Evolutionary conservation across 345 rosid genomes (phyloP).

Genomic region (Sisymbrium irio): DNA sequence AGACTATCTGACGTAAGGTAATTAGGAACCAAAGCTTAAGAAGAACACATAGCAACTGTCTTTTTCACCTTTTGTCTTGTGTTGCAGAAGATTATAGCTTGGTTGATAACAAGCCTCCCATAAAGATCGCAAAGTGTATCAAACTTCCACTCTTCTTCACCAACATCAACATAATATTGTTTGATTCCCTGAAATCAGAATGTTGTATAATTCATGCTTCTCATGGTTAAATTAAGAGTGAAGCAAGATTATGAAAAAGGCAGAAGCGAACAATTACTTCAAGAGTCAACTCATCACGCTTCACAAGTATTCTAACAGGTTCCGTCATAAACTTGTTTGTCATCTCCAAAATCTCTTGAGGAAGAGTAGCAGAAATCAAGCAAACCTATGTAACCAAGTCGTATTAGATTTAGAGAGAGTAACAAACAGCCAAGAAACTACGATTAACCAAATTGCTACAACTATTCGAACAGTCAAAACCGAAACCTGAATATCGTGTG

Average conservation of each 20-base stretch:
- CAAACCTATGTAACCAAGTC: slow-evolving; percentile 48
- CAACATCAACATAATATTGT: slow-evolving; percentile 88
- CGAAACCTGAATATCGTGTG: slow-evolving; percentile 90
- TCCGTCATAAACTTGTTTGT: slow-evolving; percentile 93
- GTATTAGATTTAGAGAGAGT: not conserved
- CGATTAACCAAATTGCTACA: not conserved
- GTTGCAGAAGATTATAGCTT: slow-evolving; percentile 97
- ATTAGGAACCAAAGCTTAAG: not conserved
- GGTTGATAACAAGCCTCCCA: slow-evolving; percentile 84
- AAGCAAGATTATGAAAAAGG: not conserved
- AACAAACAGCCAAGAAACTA: not conserved
- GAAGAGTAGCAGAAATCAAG: slow-evolving; percentile 94
- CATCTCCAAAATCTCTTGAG: slow-evolving; percentile 94
- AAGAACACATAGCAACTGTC: not conserved
- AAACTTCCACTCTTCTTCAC: slow-evolving; percentile 96
- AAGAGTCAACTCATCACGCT: slow-evolving; percentile 88
- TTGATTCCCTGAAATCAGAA: slow-evolving; percentile 61
- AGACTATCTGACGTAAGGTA: not conserved
- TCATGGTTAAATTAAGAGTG: not conserved
- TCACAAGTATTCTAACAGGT: slow-evolving; percentile 92
- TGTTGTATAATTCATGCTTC: not conserved
- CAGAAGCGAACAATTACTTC: slow-evolving; percentile 45
- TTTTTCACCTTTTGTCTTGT: slow-evolving; percentile 75
- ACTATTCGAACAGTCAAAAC: not conserved
- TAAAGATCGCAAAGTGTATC: slow-evolving; percentile 95